Evolutionary conservation across 192 early-diverging fungal species (phyloP).

Genomic region (Hyaloraphidium curvatum): DNA sequence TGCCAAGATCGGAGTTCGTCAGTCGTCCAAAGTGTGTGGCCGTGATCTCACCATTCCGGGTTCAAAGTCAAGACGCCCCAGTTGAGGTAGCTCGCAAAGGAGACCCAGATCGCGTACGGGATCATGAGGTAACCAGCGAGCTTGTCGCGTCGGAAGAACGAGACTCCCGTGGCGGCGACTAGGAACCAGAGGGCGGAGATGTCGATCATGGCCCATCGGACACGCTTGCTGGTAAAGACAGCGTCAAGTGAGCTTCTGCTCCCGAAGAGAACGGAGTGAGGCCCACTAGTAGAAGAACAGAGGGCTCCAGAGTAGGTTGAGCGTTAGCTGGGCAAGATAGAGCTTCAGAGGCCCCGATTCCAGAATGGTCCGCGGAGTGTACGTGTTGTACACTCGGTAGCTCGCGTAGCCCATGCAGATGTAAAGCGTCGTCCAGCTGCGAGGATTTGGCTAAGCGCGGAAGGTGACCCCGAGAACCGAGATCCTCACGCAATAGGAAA

Average conservation of each 20-base stretch:
- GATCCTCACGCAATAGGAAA: not conserved
- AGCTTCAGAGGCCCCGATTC: slow-evolving; percentile 6
- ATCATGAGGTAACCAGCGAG: slow-evolving; percentile 10
- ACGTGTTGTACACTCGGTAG: not conserved
- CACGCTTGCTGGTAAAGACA: too few species aligned
- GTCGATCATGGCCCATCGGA: slow-evolving; percentile 6
- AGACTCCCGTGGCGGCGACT: slow-evolving; percentile 1
- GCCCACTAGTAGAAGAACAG: slow-evolving; percentile 9
- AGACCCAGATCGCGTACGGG: slow-evolving; percentile 10
- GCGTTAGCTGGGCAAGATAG: slow-evolving; percentile 8
- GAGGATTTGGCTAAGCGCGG: too few species aligned
- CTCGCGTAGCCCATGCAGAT: slow-evolving; percentile 9
- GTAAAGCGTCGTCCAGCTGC: slow-evolving; percentile 13
- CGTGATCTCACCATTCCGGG: too few species aligned
- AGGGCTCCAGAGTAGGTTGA: slow-evolving; percentile 13
- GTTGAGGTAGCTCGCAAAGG: slow-evolving; percentile 5
- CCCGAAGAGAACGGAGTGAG: too few species aligned
- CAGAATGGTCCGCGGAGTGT: not conserved
- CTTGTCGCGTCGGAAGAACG: slow-evolving; percentile 7
- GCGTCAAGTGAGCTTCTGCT: too few species aligned
- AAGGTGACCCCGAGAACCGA: slow-evolving; percentile 11
- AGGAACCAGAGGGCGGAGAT: slow-evolving; percentile 5
- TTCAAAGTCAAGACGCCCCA: too few species aligned
- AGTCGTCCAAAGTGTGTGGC: too few species aligned
- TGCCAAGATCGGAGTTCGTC: too few species aligned